Conservation (phyloP, 1,284 basidiomycete genomes). For the Amylostereum areolatum region DNA sequence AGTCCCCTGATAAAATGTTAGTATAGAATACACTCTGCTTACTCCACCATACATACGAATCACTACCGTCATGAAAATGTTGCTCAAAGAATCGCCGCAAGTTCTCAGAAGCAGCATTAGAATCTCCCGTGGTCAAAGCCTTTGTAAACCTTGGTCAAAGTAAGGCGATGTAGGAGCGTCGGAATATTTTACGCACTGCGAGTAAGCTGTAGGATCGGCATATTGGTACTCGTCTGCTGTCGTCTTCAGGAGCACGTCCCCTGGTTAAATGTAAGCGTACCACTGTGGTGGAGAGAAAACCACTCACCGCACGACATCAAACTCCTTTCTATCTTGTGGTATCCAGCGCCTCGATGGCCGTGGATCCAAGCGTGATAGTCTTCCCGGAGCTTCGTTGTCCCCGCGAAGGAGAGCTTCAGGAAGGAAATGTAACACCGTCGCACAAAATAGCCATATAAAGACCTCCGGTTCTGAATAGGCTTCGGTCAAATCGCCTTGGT, state of each 20-base stretch:
- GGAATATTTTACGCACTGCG: constrained; percentile 38
- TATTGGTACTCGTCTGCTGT: constrained; percentile 59
- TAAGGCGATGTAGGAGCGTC: constrained; percentile 2
- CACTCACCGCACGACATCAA: constrained; percentile 44
- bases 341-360: constrained; percentile 41
- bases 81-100: constrained; percentile 77
- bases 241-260: constrained; percentile 52
- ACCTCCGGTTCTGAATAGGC: constrained; percentile 52
- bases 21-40: neutral
- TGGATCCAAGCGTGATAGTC: constrained; percentile 62
- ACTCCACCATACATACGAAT: constrained; percentile 51
- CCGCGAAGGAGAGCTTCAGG: constrained; percentile 67
- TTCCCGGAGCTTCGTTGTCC: constrained; percentile 51
- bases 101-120: constrained; percentile 60
- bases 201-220: constrained; percentile 56
- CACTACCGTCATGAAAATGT: constrained; percentile 68
- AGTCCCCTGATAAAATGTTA: constrained; percentile 45
- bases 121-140: constrained; percentile 56
- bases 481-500: neutral
- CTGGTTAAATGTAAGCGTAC: neutral
- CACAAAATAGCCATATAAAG: constrained; percentile 73
- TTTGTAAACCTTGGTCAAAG: constrained; percentile 54
- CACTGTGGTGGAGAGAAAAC: neutral
- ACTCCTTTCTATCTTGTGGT: constrained; percentile 47
- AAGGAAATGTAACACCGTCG: constrained; percentile 70